Evolutionary conservation across 2,329 filamentous ascomycete genomes (phyloP).

Genomic region (Xylariaceae sp.): DNA sequence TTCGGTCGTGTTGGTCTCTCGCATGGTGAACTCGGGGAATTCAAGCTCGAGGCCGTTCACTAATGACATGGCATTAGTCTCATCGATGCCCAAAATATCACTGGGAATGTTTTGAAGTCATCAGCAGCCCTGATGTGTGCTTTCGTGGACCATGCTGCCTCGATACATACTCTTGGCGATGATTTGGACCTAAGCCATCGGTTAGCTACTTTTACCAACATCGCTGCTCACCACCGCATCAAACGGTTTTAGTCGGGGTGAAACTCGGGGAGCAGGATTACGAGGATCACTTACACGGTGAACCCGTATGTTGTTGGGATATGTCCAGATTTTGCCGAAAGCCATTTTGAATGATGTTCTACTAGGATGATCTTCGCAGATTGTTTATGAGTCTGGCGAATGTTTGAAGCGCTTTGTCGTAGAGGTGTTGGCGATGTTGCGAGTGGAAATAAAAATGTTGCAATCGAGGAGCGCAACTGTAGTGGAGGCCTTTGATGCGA

Average conservation of each 20-base stretch:
- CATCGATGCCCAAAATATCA: not conserved
- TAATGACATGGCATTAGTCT: conserved; percentile 14
- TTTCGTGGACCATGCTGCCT: too few species aligned
- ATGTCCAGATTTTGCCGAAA: conserved; percentile 38
- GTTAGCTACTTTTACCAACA: conserved; percentile 5
- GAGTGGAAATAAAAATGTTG: not conserved
- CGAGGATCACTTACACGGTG: conserved; percentile 30
- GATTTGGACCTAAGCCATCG: conserved; percentile 28
- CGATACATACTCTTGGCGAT: too few species aligned
- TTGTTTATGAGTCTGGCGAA: not conserved
- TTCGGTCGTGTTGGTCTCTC: conserved; percentile 39
- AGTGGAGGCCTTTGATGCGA: too few species aligned
- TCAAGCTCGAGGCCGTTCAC: conserved; percentile 38
- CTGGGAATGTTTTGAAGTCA: too few species aligned
- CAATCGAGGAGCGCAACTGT: not conserved
- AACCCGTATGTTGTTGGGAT: conserved; percentile 35
- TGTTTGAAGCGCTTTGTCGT: too few species aligned
- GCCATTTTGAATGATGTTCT: conserved; percentile 28
- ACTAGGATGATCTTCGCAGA: not conserved
- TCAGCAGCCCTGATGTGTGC: too few species aligned
- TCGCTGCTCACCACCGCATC: not conserved
- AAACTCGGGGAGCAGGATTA: not conserved
- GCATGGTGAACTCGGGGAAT: conserved; percentile 36
- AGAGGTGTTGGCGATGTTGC: not conserved
- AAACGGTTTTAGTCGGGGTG: too few species aligned